Percentiles rank a stretch among this genome's conserved stretches.
Evolutionary conservation across 2,329 filamentous ascomycete genomes (phyloP).

Genomic region (Botrytis porri): DNA sequence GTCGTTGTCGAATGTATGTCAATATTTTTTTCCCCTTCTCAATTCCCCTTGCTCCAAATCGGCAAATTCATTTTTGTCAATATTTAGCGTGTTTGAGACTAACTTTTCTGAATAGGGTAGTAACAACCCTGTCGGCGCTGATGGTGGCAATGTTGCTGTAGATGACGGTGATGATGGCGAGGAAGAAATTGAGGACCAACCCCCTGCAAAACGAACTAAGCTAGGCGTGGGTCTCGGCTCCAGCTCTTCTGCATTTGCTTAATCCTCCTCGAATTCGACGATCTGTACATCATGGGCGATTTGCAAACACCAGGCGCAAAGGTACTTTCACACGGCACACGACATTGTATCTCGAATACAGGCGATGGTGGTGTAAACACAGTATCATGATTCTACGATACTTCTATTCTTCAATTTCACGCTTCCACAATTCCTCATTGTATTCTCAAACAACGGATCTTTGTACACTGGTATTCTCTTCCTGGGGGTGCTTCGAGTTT

Average conservation of each 20-base stretch:
- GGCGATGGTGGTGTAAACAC: not conserved
- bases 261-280: not conserved
- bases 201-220: not conserved
- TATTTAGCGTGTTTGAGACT: not conserved
- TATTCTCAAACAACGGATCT: not conserved
- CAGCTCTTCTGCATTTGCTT: not conserved
- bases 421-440: not conserved
- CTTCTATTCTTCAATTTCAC: not conserved
- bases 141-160: not conserved
- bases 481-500: not conserved
- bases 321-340: not conserved
- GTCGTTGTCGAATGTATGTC: not conserved
- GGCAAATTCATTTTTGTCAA: not conserved
- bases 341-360: not conserved
- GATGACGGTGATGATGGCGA: not conserved
- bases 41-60: too few species aligned
- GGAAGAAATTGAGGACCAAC: not conserved
- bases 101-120: not conserved
- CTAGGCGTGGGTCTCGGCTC: not conserved
- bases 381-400: not conserved
- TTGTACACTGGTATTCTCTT: not conserved
- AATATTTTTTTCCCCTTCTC: not conserved
- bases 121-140: not conserved
- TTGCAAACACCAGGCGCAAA: not conserved
- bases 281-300: not conserved